Evolutionary conservation across 208 protist species (phyloP), one percentile per base, ranked within the genome.

Genomic region (Crithidia mellificae): DNA sequence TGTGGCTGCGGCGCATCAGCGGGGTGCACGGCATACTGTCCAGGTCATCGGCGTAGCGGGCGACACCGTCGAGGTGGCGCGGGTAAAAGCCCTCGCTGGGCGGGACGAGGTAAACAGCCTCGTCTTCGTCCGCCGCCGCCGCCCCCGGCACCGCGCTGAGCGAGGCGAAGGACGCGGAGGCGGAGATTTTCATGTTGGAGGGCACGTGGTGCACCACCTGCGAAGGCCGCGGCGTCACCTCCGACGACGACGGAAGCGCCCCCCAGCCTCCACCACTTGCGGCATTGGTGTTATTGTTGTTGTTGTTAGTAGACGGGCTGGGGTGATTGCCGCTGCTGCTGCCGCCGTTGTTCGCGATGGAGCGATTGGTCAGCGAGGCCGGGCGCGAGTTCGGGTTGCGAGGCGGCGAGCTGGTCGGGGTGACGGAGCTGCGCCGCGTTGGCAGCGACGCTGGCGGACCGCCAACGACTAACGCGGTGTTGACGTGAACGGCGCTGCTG

Each of bases 81-180:
- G 72, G 85, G 61, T 85, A 90, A 36, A 84, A 74, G 19, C 85
- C 85, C 54, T 82, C 84, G 29, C 49, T 55, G 17, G 72, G 72
- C 12, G 79, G 62, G 41, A 72, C 50, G 9, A 77, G 34, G n/a
- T 61, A 57, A 17, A 36, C 34, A 11, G 34, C 7, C 34, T 38
- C 38, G 0, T 68, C 61, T 7, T 39, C 51, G 0, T 49, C 46
- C 14, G 17, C 38, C 7, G 25, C 15, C 6, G 20, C 25, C 0
- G 6, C 52, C 3, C 19, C 38, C 6, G 27, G 11, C 15, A 27
- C 38, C 1, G 8, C 41, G 17, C 19, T 56, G 11, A 52, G 14
- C 0, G 61, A 38, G 29, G 25, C 44, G 2, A 74, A 50, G 6
- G 53, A 68, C 22, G n/a, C 20, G 6, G 32, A 55, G 44, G 61